Evolutionary conservation across 352 stramenopile genomes (phyloP).

Genomic region (Phytophthora ramorum): DNA sequence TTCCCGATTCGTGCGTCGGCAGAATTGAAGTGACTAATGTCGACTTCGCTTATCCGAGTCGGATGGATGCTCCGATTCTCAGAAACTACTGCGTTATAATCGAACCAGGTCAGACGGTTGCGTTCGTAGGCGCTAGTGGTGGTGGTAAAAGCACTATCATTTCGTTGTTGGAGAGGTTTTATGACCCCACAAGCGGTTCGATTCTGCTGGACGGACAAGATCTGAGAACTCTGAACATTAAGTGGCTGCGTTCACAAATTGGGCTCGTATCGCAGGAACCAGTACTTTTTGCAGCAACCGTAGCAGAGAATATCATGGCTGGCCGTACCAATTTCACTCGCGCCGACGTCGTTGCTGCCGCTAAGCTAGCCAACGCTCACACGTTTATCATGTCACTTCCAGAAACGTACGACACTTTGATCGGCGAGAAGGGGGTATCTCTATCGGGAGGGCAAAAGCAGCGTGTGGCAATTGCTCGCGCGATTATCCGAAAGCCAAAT

Average conservation of each 20-base stretch:
- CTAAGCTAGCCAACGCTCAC: slow-evolving; percentile 25
- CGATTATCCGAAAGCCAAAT: slow-evolving; percentile 8
- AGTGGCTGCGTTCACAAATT: slow-evolving; percentile 44
- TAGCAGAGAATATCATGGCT: slow-evolving; percentile 81
- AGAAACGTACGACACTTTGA: slow-evolving; percentile 6
- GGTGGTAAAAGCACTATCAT: slow-evolving; percentile 17
- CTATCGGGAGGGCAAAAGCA: slow-evolving; percentile 14
- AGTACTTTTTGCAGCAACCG: slow-evolving; percentile 80
- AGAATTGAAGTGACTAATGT: slow-evolving; percentile 59
- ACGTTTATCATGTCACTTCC: slow-evolving; percentile 12
- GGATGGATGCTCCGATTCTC: slow-evolving; percentile 6
- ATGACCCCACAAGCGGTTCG: slow-evolving; percentile 63
- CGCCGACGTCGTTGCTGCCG: slow-evolving; percentile 80
- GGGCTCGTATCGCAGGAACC: slow-evolving; percentile 76
- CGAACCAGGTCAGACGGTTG: not conserved
- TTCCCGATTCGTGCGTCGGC: slow-evolving; percentile 35
- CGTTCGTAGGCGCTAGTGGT: slow-evolving; percentile 8
- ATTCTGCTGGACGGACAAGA: slow-evolving; percentile 77
- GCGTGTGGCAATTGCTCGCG: slow-evolving; percentile 12
- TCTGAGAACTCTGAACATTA: slow-evolving; percentile 43
- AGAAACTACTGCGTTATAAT: slow-evolving; percentile 8
- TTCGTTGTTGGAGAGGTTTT: slow-evolving; percentile 58
- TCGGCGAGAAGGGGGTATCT: slow-evolving; percentile 8
- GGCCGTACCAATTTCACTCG: slow-evolving; percentile 44
- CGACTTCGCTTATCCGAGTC: slow-evolving; percentile 57